These are phyloP conservation scores for Termitomyces sp. DNA, from an alignment of 768 basidiomycete species.

Conservation along the genomic window DNA sequence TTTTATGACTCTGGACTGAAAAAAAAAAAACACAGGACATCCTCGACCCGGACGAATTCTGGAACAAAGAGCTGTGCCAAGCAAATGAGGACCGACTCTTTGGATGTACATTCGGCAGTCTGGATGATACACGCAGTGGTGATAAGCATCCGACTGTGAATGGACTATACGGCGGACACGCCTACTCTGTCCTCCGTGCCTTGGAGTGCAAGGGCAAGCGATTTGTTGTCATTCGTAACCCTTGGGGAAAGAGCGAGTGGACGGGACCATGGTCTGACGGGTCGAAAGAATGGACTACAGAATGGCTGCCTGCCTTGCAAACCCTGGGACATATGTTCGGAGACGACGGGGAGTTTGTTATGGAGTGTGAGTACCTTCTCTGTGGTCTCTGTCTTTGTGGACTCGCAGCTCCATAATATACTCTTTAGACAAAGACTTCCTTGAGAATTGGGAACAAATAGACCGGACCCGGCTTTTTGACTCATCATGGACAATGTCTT, in stretches of 20 bases:
- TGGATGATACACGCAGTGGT: constrained; percentile 24
- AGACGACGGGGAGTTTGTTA: constrained; percentile 48
- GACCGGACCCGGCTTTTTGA: constrained; percentile 36
- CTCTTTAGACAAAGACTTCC: constrained; percentile 28
- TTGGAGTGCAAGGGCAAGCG: constrained; percentile 42
- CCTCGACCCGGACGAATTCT: constrained; percentile 43
- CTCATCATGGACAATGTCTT: constrained; percentile 31
- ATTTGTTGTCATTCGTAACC: constrained; percentile 48
- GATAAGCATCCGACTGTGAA: constrained; percentile 21
- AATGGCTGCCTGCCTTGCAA: constrained; percentile 41
- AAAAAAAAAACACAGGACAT: constrained; percentile 35
- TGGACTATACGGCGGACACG: constrained; percentile 36
- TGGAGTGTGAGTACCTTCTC: constrained; percentile 36
- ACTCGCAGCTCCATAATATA: too few relatives aligned
- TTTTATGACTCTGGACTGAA: not conserved
- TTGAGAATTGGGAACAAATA: constrained; percentile 31
- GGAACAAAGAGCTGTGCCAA: constrained; percentile 41
- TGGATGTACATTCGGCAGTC: constrained; percentile 35
- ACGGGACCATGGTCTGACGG: constrained; percentile 51
- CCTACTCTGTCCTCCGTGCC: constrained; percentile 47
- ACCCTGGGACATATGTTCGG: constrained; percentile 43
- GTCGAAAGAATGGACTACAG: constrained; percentile 49
- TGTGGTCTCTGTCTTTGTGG: not conserved
- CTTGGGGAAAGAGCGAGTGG: constrained; percentile 49
- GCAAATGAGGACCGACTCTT: constrained; percentile 48